Base-by-base conservation (phyloP, 129 eudicot species). In the Lonicera japonica region DNA sequence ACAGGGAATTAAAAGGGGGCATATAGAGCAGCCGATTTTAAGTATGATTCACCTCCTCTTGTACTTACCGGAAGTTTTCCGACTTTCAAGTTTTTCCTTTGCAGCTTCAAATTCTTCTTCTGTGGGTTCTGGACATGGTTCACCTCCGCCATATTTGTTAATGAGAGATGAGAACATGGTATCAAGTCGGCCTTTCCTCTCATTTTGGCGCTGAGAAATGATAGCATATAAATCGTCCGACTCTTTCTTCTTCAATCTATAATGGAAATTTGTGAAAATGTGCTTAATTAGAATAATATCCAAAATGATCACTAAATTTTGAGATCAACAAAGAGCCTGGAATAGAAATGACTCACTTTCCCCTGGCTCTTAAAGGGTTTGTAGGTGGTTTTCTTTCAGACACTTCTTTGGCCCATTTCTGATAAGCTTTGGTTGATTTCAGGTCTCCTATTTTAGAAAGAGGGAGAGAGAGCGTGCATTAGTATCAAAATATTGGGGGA, bases 31-130 rank as follows among this genome's bases (percentile, higher is more conserved):
- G 18, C 8, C 22, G 16, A 39, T 21, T 17, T 21, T 21, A 11
- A 34, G 15, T 29, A 24, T 53, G 40, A 40, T 29, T 72, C 81
- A 75, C 70, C 76, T 81, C 21, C 51, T 69, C 81, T 73, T 86
- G 29, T 89, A 68, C 59, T 76, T 79, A 20, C 68, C 74, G 12
- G 74, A 68, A 4, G 67, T 45, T 73, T 69, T 86, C 5, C 77
- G 75, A 56, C 84, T 43, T 63, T 86, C 89, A 17, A 90, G 70
- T 47, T 68, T 90, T 66, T 55, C 69, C 66, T 78, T 73, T 23
- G 84, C 87, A 74, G 87, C 97, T 74, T 83, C 89, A 66, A 90
- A 90, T 63, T 90, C 97, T 74, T 90, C 97, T n/a, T 86, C 97
- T 6, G 81, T 81, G 16, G 97, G 89, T 63, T 86, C 95, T 9